Evolutionary conservation across 805 yeast species (phyloP).

Genomic region (Ogataea pilisensis): DNA sequence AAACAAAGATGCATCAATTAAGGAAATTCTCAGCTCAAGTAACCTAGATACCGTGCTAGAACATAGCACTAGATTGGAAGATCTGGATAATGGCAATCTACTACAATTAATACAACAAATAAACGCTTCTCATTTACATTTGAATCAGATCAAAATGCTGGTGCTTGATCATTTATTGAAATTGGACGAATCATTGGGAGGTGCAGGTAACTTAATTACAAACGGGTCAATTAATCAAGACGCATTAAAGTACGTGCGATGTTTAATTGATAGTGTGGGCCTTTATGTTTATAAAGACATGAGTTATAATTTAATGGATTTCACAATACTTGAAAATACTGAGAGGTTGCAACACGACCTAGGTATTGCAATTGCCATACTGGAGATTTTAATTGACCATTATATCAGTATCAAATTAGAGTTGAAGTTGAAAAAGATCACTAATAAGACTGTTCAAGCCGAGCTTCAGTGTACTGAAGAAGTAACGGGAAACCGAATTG

Average conservation of each 20-base stretch:
- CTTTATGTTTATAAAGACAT: slow-evolving; percentile 17
- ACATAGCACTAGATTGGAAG: slow-evolving; percentile 13
- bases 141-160: slow-evolving; percentile 25
- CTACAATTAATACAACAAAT: slow-evolving; percentile 14
- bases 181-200: slow-evolving; percentile 11
- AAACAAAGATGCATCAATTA: slow-evolving; percentile 23
- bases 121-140: slow-evolving; percentile 19
- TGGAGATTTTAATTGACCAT: slow-evolving; percentile 42
- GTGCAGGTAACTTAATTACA: slow-evolving; percentile 24
- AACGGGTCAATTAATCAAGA: slow-evolving; percentile 19
- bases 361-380: slow-evolving; percentile 33
- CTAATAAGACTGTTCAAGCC: slow-evolving; percentile 11
- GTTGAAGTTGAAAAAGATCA: slow-evolving; percentile 19
- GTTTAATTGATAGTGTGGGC: slow-evolving; percentile 27
- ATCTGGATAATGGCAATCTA: slow-evolving; percentile 17
- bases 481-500: slow-evolving; percentile 39
- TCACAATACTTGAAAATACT: no score
- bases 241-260: slow-evolving; percentile 17
- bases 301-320: slow-evolving; percentile 3
- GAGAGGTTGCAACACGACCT: no score
- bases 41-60: slow-evolving; percentile 11
- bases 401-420: slow-evolving; percentile 32
- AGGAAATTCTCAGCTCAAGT: slow-evolving; percentile 29
- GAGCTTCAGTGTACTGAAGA: slow-evolving; percentile 37
- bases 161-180: slow-evolving; percentile 24